Percentiles rank a stretch among this genome's conserved stretches.
Conservation (phyloP, 352 stramenopile genomes). For the Globisporangium viniferum region DNA sequence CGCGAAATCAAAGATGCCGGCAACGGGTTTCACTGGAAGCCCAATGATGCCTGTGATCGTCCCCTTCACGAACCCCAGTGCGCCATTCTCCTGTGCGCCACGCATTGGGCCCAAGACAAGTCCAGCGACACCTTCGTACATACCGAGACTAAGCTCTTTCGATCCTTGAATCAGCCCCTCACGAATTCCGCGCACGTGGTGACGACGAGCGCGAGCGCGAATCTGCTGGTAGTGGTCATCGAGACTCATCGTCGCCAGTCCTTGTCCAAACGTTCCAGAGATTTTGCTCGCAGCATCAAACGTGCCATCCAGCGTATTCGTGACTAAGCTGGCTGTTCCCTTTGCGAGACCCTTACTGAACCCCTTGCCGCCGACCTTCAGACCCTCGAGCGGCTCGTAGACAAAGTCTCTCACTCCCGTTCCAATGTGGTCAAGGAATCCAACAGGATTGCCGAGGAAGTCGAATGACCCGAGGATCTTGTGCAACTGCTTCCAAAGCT, state of each 20-base stretch:
- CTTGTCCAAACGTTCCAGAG: constrained; percentile 85
- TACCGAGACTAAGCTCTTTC: constrained; percentile 77
- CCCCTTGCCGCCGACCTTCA: constrained; percentile 85
- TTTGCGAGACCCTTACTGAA: constrained; percentile 87
- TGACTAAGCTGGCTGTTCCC: constrained; percentile 82
- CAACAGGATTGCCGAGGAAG: constrained; percentile 85
- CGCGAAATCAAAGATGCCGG: constrained; percentile 89
- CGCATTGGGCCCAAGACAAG: constrained; percentile 82
- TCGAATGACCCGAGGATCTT: constrained; percentile 88
- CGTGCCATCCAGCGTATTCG: constrained; percentile 84
- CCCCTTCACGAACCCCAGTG: constrained; percentile 80
- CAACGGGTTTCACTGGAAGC: constrained; percentile 82
- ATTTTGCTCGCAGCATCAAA: constrained; percentile 89
- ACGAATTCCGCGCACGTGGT: constrained; percentile 72
- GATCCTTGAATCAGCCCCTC: constrained; percentile 84
- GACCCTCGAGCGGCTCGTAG: constrained; percentile 93
- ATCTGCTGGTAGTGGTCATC: constrained; percentile 88
- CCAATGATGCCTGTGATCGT: constrained; percentile 88
- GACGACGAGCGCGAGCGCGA: constrained; percentile 67
- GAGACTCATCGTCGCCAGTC: constrained; percentile 80
- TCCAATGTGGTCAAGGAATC: constrained; percentile 93
- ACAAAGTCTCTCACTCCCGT: constrained; percentile 96
- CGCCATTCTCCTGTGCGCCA: constrained; percentile 71
- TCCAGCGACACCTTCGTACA: constrained; percentile 82
- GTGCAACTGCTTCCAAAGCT: constrained; percentile 88